Base-by-base conservation (phyloP, 495 filamentous ascomycete species). In the Hyaloscypha hepaticicola region DNA sequence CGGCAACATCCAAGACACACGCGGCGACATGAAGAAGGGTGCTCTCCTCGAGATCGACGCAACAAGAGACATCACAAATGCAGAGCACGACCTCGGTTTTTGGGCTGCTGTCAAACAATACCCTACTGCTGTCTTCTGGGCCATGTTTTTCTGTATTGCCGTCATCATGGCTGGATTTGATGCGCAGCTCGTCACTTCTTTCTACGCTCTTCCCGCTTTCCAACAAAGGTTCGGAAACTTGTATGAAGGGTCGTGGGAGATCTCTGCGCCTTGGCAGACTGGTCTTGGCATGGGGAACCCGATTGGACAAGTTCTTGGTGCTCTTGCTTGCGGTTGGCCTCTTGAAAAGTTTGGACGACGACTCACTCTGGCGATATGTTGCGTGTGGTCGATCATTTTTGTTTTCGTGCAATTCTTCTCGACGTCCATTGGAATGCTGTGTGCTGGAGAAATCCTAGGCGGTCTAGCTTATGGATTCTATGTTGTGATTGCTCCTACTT, bases 401-500 rank as follows among this genome's bases (percentile, higher is more conserved):
- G 77, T 84, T 56, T 85, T 84, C 73, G 77, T 87, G 58, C 76
- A 78, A 4, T 85, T 87, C 79, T 89, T 88, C 50, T 85, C 88
- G 29, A 76, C 78, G 8, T 85, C 77, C 60, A 79, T 91, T 48
- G 73, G 83, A 34, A 72, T 85, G 12, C 80, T 92, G 38, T 77
- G 87, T 16, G 84, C 81, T 12, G 88, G 83, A 41, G 88, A 88
- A 70, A 82, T 91, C 33, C 76, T 93, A 5, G 87, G 86, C n/a
- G 89, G 90, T 60, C 83, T 93, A 60, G 87, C 88, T 1, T 91
- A 88, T 88, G 90, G 90, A 60, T 75, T 83, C 58, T 87, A 82
- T 73, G 78, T 79, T 59, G 82, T 80, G 21, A 76, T 84, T 63
- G 79, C 78, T 0, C 77, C 80, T 0, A 74, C 81, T 1, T 86